Base-by-base conservation (phyloP, 805 yeast species). In the Suhomyces prunicola region DNA sequence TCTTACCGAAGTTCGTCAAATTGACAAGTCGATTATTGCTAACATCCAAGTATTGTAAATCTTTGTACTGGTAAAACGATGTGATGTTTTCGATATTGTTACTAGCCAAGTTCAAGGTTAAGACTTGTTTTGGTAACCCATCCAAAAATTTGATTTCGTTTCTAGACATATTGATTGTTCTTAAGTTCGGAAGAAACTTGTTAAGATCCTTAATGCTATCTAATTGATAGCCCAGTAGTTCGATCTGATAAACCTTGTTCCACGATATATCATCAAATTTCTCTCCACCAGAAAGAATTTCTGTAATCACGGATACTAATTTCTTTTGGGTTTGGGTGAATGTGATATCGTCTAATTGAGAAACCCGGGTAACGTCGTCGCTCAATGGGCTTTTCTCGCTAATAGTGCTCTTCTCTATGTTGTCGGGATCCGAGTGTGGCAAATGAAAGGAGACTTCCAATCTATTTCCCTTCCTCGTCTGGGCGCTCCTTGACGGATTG, bases 231-330 rank as follows among this genome's bases (percentile, higher is more conserved):
- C 62, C 69, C 2, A 68, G 55, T 17, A 82, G 58, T 35, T 67
- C 64, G n/a, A 82, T 67, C 19, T 68, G 69, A 8, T 54, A 60
- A 2, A 81, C 63, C 12, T 57, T 57, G 33, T 71, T 69, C 86
- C 86, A 82, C 47, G 71, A 66, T 3, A 69, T 68, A 23, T 68
- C 62, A 1, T 71, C 65, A 6, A 71, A 63, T 7, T 67, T 63
- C 8, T 64, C 68, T 2, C 61, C 65, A 4, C 58, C 60, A 1
- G 80, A 71, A 47, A 77, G 65, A 2, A 64, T 59, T 36, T 76
- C 78, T 0, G 81, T 79, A 26, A 82, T 72, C 2, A 78, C 71
- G 6, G 80, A 67, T 4, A 80, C 80, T 39, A 82, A 60, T 12
- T 66, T 66, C 47, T 64, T 71, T 52, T 74, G 74, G 0, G 81